Percentiles rank a stretch among this genome's conserved stretches.
phyloP scores from a whole-genome alignment of 2,329 filamentous ascomycete species.

The Penicillium griseofulvum region DNA sequence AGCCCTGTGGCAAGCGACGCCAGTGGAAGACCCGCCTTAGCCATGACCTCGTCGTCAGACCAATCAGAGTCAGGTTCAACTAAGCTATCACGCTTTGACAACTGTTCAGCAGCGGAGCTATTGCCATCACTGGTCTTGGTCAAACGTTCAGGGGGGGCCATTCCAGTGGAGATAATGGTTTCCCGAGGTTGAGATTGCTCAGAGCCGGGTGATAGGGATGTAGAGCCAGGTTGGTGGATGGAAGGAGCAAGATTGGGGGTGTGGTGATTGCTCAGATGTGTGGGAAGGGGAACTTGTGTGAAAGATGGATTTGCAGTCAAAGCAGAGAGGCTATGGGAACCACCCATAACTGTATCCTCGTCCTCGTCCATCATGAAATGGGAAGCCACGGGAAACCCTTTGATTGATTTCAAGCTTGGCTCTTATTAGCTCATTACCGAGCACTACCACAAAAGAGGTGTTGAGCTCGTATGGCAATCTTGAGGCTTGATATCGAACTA shows the following conservation, averaged over 20 bases:
- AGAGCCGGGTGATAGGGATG: constrained; percentile 14
- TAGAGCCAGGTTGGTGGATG: constrained; percentile 1
- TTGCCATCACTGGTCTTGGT: constrained; percentile 28
- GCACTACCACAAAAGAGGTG: background rate
- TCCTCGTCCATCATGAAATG: constrained; percentile 32
- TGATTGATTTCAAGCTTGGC: background rate
- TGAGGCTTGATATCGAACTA: background rate
- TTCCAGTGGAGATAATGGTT: background rate
- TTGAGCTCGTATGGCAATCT: background rate
- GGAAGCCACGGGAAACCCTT: background rate
- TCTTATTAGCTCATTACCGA: constrained; percentile 16
- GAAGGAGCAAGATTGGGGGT: constrained; percentile 26
- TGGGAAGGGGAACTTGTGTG: constrained; percentile 13
- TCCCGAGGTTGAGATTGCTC: constrained; percentile 11
- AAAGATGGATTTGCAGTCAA: constrained; percentile 16
- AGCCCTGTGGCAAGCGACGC: constrained; percentile 67
- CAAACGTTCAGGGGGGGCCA: constrained; percentile 21
- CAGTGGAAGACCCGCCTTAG: constrained; percentile 44
- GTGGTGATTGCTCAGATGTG: constrained; percentile 18
- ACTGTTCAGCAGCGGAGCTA: constrained; percentile 18
- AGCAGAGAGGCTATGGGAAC: constrained; percentile 22
- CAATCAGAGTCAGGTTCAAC: constrained; percentile 43
- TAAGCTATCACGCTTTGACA: constrained; percentile 31
- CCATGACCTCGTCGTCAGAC: constrained; percentile 36
- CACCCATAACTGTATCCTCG: constrained; percentile 43